Evolutionary conservation across 805 yeast species (phyloP), one percentile per base, ranked within the genome.

Genomic region (Metschnikowia henanensis): DNA sequence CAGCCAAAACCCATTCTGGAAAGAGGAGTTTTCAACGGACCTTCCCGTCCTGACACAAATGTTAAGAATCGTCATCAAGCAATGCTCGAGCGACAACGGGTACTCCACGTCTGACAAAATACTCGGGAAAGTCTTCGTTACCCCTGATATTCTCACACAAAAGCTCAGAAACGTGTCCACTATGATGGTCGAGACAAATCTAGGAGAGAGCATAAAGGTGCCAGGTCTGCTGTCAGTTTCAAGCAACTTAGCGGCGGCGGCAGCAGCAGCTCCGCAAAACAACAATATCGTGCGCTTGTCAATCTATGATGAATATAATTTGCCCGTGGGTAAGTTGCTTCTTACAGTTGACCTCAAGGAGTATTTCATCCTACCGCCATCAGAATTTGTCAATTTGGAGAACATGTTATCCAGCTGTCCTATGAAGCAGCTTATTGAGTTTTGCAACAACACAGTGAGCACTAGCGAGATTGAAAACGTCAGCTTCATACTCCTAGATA

Each of bases 11-110:
- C 91, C 95, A 1, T 87, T 87, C 58, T 91, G 96, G 94, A 80
- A 90, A 57, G 96, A 91, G 56, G 79, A 73, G 35, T 85, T 87
- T 56, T 65, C 75, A 2, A 66, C 85, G n/a, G 79, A 81, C 39
- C 66, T 83, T 32, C 84, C 87, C 0, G 67, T 77, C 6, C 66
- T 73, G 35, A 79, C 81, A 2, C 78, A 73, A 55, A 72, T 70
- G 58, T 70, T 80, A 51, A 78, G 69, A 50, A 72, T 79, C 13
- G 62, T 69, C 37, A 68, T 79, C 43, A 81, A 68, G 54, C 63
- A 61, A 34, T 59, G 68, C 38, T 37, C 58, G 5, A 41, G 46
- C 20, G 61, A 48, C n/a, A 47, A 53, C 9, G 47, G 58, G 4
- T 62, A 62, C 37, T 58, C 62, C 41, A 22, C 59, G 2, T 48